Conservation (phyloP, 169 alveolate genomes). For the Eimeria maxima region DNA sequence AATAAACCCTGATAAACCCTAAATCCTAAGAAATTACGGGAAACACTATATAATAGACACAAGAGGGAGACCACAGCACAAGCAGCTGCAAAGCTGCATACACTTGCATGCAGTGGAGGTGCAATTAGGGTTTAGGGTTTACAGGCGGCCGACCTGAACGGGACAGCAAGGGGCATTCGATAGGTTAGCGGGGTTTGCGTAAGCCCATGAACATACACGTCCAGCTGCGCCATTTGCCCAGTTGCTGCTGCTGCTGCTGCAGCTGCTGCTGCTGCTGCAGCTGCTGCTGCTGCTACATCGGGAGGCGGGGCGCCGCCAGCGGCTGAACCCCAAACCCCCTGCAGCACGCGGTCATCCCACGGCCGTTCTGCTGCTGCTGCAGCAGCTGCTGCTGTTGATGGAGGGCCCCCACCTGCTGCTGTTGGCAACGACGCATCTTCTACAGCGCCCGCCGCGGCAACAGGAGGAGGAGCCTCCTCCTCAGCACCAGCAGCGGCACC, state of each 20-base stretch:
- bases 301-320: neutral
- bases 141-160: constrained; percentile 8
- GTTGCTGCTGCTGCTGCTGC: constrained; percentile 9
- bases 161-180: constrained; percentile 52
- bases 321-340: neutral
- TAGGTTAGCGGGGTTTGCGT: neutral
- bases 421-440: neutral
- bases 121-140: neutral
- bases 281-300: constrained; percentile 5
- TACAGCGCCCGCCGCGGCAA: constrained; percentile 14
- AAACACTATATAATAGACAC: too few relatives aligned
- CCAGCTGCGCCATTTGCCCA: constrained; percentile 48
- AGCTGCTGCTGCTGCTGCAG: constrained; percentile 12
- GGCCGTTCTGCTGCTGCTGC: neutral
- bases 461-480: neutral
- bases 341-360: constrained; percentile 2
- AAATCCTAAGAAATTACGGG: neutral
- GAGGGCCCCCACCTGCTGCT: neutral
- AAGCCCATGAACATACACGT: constrained; percentile 23
- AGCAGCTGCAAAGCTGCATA: too few relatives aligned
- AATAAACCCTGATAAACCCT: neutral
- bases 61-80: too few relatives aligned
- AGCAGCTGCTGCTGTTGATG: constrained; percentile 33
- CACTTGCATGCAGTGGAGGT: neutral
- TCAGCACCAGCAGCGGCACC: constrained; percentile 12